These are phyloP conservation scores for Musa beccarii DNA, from an alignment of 176 grass and related monocot species.

Conservation along the genomic window DNA sequence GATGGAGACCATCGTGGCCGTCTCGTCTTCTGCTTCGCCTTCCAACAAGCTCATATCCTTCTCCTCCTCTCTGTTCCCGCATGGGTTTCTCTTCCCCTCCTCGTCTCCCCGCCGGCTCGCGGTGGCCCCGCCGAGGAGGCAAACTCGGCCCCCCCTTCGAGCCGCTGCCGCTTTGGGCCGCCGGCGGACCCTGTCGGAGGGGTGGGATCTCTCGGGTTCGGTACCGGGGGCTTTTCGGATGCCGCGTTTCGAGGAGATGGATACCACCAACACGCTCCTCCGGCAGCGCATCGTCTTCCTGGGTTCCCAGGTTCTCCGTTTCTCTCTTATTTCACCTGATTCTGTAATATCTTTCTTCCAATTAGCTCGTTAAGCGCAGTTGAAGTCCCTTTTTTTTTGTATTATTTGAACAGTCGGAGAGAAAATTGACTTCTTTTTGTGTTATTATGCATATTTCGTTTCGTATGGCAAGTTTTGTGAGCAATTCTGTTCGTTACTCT, in stretches of 20 bases:
- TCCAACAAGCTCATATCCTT: neutral
- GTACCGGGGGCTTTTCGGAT: conserved; percentile 24
- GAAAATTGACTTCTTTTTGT: too few relatives aligned
- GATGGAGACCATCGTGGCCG: neutral
- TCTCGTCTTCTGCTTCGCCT: neutral
- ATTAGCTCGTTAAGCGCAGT: neutral
- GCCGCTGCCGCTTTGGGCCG: neutral
- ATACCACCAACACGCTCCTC: conserved; percentile 75
- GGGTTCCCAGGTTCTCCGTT: conserved; percentile 41
- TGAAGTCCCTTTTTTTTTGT: neutral
- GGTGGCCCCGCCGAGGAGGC: neutral
- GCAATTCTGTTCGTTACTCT: too few relatives aligned
- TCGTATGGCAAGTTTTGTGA: too few relatives aligned
- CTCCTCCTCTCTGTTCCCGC: conserved; percentile 1
- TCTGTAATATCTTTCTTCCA: neutral
- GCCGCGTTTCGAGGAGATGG: conserved; percentile 46
- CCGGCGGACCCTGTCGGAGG: conserved; percentile 7
- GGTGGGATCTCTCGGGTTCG: conserved; percentile 9
- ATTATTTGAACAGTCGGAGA: neutral
- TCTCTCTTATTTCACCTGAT: neutral
- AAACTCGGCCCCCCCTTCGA: neutral
- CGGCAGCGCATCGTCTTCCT: conserved; percentile 76
- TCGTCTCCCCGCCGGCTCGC: neutral
- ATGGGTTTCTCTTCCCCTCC: neutral
- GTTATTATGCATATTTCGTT: too few relatives aligned